phyloP scores from a whole-genome alignment of 1,284 basidiomycete genomes.

The Ganoderma leucocontextum region DNA sequence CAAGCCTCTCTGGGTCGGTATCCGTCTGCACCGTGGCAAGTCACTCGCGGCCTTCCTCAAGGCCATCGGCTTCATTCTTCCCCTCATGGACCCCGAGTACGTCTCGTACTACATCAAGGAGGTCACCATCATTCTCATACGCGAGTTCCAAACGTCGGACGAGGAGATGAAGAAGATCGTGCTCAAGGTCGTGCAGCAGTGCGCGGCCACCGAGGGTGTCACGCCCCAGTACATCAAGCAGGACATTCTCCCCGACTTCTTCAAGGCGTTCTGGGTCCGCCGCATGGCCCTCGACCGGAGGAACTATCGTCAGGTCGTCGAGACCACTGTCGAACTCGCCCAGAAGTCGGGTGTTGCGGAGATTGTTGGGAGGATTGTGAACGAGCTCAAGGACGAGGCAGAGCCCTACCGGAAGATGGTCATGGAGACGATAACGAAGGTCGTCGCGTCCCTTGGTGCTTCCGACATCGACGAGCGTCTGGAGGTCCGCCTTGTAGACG shows the following conservation, averaged over 20 bases:
- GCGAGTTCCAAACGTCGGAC: conserved; percentile 99
- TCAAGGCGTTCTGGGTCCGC: conserved; percentile 98
- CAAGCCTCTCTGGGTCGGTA: conserved; percentile 98
- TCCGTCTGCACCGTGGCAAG: conserved; percentile 97
- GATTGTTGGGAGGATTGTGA: conserved; percentile 94
- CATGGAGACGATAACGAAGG: conserved; percentile 99
- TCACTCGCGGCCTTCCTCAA: conserved; percentile 98
- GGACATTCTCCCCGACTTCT: conserved; percentile 99
- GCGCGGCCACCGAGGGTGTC: conserved; percentile 97
- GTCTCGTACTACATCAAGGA: conserved; percentile 98
- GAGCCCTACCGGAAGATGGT: conserved; percentile 99
- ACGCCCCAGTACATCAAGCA: conserved; percentile 94
- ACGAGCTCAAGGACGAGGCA: conserved; percentile 95
- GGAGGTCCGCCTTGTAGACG: conserved; percentile 94
- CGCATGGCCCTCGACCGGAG: conserved; percentile 97
- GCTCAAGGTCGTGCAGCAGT: conserved; percentile 98
- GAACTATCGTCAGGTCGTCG: conserved; percentile 97
- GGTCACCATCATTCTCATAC: conserved; percentile 96
- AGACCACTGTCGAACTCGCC: conserved; percentile 97
- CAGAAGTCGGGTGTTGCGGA: conserved; percentile 97
- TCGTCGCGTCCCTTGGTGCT: conserved; percentile 90
- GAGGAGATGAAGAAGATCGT: conserved; percentile 99
- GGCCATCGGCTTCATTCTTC: conserved; percentile 99
- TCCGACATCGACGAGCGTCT: conserved; percentile 97
- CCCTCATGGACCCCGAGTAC: conserved; percentile 99